Base-by-base conservation (phyloP, 768 basidiomycete species). In the Hemileccinum rubropunctum region DNA sequence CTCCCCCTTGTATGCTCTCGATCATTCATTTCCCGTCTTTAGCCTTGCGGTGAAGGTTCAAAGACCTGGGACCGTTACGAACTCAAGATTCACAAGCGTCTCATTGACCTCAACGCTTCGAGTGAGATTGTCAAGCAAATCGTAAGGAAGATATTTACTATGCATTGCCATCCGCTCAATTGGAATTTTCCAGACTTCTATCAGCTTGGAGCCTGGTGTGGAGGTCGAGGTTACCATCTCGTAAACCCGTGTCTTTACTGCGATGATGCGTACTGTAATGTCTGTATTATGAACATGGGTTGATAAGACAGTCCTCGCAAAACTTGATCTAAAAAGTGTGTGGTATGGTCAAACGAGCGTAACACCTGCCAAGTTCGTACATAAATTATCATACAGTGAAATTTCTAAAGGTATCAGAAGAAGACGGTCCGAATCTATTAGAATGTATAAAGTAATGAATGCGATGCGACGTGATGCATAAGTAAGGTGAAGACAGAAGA, bases 51-150 rank as follows among this genome's bases (percentile, higher is more conserved):
- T 91, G 97, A 98, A 76, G 97, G 97, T 80, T 98, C 97, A 62
- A 99, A 99, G 86, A 99, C 97, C 69, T 99, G 97, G 97, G 97
- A 99, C 76, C 86, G 91, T 64, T 98, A 94, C 76, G 95, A 99
- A 76, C 86, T 99, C 76, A 95, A 95, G 80, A 80, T 99, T 55
- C 95, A 99, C 87, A 99, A 99, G 79, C 91, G 97, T 66, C 81
- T 99, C 71, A 98, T 99, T 66, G 97, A 99, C 79, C 79, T 99
- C 61, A 92, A 95, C 80, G 95, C 97, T 45, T 95, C 95, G 56
- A 91, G 91, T 70, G 97, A 98, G 76, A 89, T 98, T 60, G 97
- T 99, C 77, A 99, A 98, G 83, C 95, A 98, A 76, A 99, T 99
- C 67, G 95, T 98, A 61, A 67, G 92, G 77, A 20, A 41, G 15